These are phyloP conservation scores for Cordyceps militaris DNA, from an alignment of 2,329 filamentous ascomycete species.

Conservation along the genomic window DNA sequence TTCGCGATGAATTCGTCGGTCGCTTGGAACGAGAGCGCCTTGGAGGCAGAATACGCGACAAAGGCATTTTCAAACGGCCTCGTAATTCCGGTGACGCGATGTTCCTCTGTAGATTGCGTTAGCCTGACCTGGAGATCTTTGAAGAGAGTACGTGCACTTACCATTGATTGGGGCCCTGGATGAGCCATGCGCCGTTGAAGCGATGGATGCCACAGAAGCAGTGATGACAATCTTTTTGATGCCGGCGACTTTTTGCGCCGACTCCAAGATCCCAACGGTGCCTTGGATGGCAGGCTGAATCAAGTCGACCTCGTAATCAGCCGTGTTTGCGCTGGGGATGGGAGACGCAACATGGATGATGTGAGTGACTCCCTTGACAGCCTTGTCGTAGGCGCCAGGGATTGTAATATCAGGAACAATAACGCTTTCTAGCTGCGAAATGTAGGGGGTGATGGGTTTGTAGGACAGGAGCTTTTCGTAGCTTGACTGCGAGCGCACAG, in stretches of 20 bases:
- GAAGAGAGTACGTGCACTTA: background rate
- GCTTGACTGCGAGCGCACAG: conserved; percentile 21
- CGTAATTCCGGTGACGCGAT: background rate
- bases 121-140: background rate
- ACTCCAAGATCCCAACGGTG: conserved; percentile 29
- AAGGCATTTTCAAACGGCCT: conserved; percentile 24
- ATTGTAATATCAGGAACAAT: conserved; percentile 31
- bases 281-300: conserved; percentile 29
- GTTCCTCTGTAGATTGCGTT: background rate
- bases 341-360: conserved; percentile 29
- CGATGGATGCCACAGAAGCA: conserved; percentile 26
- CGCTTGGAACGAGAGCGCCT: conserved; percentile 26
- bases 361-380: conserved; percentile 31
- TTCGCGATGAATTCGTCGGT: conserved; percentile 27
- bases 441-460: conserved; percentile 8
- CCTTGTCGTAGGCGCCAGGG: conserved; percentile 32
- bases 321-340: conserved; percentile 13
- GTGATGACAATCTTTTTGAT: conserved; percentile 38
- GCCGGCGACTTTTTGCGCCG: conserved; percentile 25
- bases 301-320: conserved; percentile 17
- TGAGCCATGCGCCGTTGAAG: conserved; percentile 11
- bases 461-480: background rate
- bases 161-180: conserved; percentile 12
- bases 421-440: conserved; percentile 18
- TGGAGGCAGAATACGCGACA: conserved; percentile 30